Conservation (phyloP, 2,329 filamentous ascomycete genomes). For the Pezicula rhizophila region DNA sequence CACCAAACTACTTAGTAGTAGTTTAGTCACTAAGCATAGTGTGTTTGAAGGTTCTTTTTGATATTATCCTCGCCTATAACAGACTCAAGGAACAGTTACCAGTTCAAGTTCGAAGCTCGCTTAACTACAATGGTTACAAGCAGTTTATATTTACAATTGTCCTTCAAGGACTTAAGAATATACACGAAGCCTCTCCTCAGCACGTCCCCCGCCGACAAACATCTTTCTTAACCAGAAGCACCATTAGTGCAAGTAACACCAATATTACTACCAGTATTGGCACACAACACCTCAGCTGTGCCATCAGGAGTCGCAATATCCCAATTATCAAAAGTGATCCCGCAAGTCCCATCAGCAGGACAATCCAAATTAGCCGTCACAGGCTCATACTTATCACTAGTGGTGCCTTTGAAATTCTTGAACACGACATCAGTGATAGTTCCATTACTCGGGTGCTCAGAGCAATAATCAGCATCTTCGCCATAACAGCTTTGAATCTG, state of each 20-base stretch:
- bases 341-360: slow-evolving; percentile 32
- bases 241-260: slow-evolving; percentile 29
- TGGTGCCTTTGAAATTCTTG: slow-evolving; percentile 32
- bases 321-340: slow-evolving; percentile 28
- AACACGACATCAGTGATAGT: slow-evolving; percentile 30
- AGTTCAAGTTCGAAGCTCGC: too few species aligned
- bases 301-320: slow-evolving; percentile 29
- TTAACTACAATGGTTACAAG: too few species aligned
- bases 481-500: slow-evolving; percentile 41
- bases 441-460: slow-evolving; percentile 28
- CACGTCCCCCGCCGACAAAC: too few species aligned
- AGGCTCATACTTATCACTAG: slow-evolving; percentile 30
- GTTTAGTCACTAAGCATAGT: too few species aligned
- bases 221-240: slow-evolving; percentile 25
- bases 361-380: slow-evolving; percentile 33
- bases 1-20: too few species aligned
- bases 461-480: slow-evolving; percentile 31
- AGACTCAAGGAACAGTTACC: too few species aligned
- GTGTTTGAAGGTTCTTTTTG: too few species aligned
- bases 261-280: slow-evolving; percentile 27
- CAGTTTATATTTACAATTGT: too few species aligned
- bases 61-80: too few species aligned
- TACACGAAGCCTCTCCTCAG: too few species aligned
- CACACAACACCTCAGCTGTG: slow-evolving; percentile 28
- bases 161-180: too few species aligned